Evolutionary conservation across 257 asterid species (phyloP), one percentile per base, ranked within the genome.

Genomic region (Verbascum thapsus): DNA sequence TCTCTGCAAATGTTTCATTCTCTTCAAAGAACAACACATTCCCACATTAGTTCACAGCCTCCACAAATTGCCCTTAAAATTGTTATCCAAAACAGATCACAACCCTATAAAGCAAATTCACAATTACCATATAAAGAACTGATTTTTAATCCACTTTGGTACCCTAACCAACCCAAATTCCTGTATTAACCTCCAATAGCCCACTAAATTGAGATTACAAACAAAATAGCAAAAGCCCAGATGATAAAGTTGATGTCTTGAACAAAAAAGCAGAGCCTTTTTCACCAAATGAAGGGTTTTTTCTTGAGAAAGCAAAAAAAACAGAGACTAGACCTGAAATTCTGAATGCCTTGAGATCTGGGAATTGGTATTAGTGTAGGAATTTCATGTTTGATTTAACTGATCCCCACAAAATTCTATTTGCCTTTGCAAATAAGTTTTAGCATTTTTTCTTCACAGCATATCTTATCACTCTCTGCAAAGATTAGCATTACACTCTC

Each of bases 311-410:
- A 70, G 71, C 41, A 62, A 62, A 26, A n/a, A n/a, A 58, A 80
- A 74, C 63, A 71, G 65, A 47, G 71, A 67, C 49, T 67, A 54
- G 50, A 65, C 71, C 78, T 77, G 84, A 75, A 79, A 81, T 74
- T 82, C 78, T 63, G 75, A 50, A 26, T 67, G 73, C 69, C 77
- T 83, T 73, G 95, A 86, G 94, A 91, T 86, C 87, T 83, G 88
- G 71, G 82, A 82, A 68, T 70, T 20, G n/a, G 19, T 22, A 66
- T 39, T 63, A 64, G 72, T 12, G 75, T 41, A 77, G 60, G 86
- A 76, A 76, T 72, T 76, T 67, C 69, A 68, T 61, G 70, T 66
- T n/a, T 38, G 57, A 64, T 34, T 66, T 47, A 74, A 75, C 76
- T 71, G 74, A 74, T 79, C 77, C 83, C 81, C 68, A 66, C 79